These are phyloP conservation scores for Mycena amicta DNA, from an alignment of 768 basidiomycete species.

Conservation along the genomic window DNA sequence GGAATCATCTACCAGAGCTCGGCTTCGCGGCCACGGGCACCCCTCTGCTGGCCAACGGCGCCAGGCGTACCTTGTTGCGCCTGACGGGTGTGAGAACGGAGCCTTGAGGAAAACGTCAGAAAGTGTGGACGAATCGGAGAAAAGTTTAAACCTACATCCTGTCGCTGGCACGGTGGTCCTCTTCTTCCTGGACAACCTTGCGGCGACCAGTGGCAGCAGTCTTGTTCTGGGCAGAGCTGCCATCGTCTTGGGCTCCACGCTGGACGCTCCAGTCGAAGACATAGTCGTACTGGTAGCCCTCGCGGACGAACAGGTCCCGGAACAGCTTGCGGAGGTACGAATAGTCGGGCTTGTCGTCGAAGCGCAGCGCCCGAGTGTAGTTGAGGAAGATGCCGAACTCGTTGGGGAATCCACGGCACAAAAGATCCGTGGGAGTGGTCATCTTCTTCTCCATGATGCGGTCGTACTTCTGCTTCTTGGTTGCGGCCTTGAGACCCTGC, in stretches of 20 bases:
- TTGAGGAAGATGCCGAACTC: conserved; percentile 99
- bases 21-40: conserved; percentile 47
- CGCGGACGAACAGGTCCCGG: conserved; percentile 95
- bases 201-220: conserved; percentile 66
- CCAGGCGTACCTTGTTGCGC: conserved; percentile 64
- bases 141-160: conserved; percentile 65
- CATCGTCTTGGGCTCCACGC: conserved; percentile 70
- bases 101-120: conserved; percentile 47
- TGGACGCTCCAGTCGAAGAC: conserved; percentile 99
- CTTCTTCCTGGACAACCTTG: conserved; percentile 85
- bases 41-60: conserved; percentile 49
- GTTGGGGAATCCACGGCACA: conserved; percentile 99
- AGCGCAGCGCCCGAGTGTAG: conserved; percentile 97
- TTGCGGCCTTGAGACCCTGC: conserved; percentile 99
- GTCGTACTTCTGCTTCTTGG: conserved; percentile 99
- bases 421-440: conserved; percentile 95
- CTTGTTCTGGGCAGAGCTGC: conserved; percentile 57
- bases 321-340: conserved; percentile 99
- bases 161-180: conserved; percentile 80
- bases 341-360: conserved; percentile 99
- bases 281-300: conserved; percentile 99
- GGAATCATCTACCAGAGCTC: conserved; percentile 57
- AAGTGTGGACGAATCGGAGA: conserved; percentile 17
- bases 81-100: conserved; percentile 87
- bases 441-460: conserved; percentile 99